Base-by-base conservation (phyloP, 2,329 filamentous ascomycete species). In the Alternaria sp. region DNA sequence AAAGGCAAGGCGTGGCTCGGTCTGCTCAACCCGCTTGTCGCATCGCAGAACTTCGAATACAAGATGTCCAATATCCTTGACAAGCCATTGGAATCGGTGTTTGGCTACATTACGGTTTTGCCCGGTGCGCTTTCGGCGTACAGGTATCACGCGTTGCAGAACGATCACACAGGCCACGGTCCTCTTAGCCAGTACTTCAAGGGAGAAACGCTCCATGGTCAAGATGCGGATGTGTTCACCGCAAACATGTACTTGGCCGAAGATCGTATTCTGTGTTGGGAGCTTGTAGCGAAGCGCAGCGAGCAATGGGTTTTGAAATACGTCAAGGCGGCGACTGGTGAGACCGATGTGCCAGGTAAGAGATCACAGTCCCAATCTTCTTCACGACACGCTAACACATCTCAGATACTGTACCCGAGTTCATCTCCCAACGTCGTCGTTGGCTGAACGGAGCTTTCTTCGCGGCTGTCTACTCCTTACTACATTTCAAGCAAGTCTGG, bases 361-460 rank as follows among this genome's bases (percentile, higher is more conserved):
- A 82, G 18, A 2, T 26, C n/a, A 5, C 8, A 7, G 43, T 12
- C 28, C 20, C 8, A 26, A 20, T 26, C n/a, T 8, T 11, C 10
- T 21, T 11, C 18, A 49, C 47, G 54, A 26, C 20, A 57, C 49
- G 12, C 28, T 65, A 55, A 63, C 26, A 26, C 7, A 3, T 3
- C 2, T 0, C 15, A 92, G 96, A 99, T 80, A 82, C 92, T 9
- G 92, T 99, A 2, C 94, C 96, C 2, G 96, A 99, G 74, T 99
- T 99, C 76, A 94, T 99, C 75, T 98, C 94, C 0, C 96, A 99
- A 77, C 91, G 96, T 76, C 89, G 96, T 77, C 89, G 96, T 80
- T 99, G 96, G 96, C 89, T 99, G 66, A 99, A 99, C 79, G 96
- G 96, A 77, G 96, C 96, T 70, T 99, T 99, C 84, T 99, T 99